Evolutionary conservation across 2,329 filamentous ascomycete genomes (phyloP), one percentile per base, ranked within the genome.

Genomic region (Helotiales sp.): DNA sequence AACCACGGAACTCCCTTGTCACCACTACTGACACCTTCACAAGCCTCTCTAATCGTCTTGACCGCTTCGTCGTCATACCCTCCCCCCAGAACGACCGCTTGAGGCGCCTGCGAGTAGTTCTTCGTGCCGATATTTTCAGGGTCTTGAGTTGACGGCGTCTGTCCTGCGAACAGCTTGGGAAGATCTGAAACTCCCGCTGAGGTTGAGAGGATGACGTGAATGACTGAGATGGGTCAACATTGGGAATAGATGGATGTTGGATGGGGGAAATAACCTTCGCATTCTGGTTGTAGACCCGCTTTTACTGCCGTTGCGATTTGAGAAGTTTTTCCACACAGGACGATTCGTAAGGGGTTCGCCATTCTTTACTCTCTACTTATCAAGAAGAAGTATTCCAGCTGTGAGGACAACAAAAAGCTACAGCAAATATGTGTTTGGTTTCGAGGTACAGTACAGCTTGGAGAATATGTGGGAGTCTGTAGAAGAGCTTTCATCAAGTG

Each of bases 241-340:
- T 4, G 17, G 15, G 17, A 4, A 8, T 43, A 4, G 3, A 5
- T 20, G 5, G 40, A 43, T 34, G 6, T 8, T 55, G 3, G 2
- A 2, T 34, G 8, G 34, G 15, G 37, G 8, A 11, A 22, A 6
- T 24, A 8, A 61, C 59, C 59, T 61, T 61, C 59, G 10, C 26
- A 61, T 24, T 61, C 59, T 2, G 59, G 59, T 24, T 34, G 59
- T 15, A 61, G 43, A 50, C 59, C 59, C 10, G 45, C 59, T 61
- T 49, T 61, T 17, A 61, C 40, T 22, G 59, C 30, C 50, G 43
- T 52, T 45, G 59, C 59, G 43, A 61, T 61, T 32, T 61, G 40
- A 22, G 59, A 20, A 13, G 26, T 61, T 37, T 50, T 61, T 7
- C 59, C 59, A 15, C 59, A 61, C 4, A 61, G 43, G n/a, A 61